Base-by-base conservation (phyloP, 495 filamentous ascomycete genomes). In the Podospora anserina region DNA sequence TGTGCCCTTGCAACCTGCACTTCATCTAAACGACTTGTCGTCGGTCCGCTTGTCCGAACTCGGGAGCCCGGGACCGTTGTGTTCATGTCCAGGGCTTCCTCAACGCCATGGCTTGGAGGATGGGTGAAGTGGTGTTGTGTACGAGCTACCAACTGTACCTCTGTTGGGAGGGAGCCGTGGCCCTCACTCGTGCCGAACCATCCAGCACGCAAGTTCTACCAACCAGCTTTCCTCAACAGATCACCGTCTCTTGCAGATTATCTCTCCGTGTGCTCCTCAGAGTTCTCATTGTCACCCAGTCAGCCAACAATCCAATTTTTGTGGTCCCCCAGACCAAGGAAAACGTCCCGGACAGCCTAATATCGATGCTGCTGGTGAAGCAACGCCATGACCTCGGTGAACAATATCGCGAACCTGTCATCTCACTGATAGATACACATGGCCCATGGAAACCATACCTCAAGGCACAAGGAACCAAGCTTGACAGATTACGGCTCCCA, bases 1-100 rank as follows among this genome's bases (percentile, higher is more conserved):
- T 49, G 9, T 49, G 39, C 39, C 23, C 23, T 23, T 58, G n/a
- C 5, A 58, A 58, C 5, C 4, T 58, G 55, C n/a, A 20, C 55
- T 58, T 58, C 55, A 58, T 58, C 39, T 58, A 58, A 58, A 58
- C n/a, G 23, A 19, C 55, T 20, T 7, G 5, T 23, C 9, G 39
- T 49, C 55, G 55, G 55, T 58, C 55, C 55, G 55, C 55, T 58
- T 58, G 55, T 58, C 55, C 55, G 55, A 58, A 26, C n/a, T 58
- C 23, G 55, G 55, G 55, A 58, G 55, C 9, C 23, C 55, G n/a
- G 55, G 55, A 58, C 23, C 23, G 55, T 58, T 26, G 55, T 58
- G 55, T 58, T 11, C 39, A 11, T 49, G 39, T 11, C 15, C 39
- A 16, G 39, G 9, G 39, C 39, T 49, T 49, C 39, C 9, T 49